Evolutionary conservation across 1,284 basidiomycete genomes (phyloP).

Genomic region (Abortiporus biennis): DNA sequence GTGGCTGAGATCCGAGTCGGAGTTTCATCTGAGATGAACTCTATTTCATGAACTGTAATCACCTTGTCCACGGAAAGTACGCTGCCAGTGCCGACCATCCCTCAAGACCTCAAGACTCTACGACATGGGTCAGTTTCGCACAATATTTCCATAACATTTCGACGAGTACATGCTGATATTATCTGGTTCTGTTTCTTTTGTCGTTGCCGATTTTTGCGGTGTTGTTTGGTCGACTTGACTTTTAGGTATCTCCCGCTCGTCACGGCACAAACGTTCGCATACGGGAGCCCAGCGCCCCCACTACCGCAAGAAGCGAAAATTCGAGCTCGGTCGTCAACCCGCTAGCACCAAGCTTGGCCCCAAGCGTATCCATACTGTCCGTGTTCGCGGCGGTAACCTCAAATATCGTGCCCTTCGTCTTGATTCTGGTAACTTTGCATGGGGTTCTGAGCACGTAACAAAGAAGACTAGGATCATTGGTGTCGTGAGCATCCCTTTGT

Average conservation of each 20-base stretch:
- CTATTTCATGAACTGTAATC: conserved; percentile 26
- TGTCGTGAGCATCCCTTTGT: conserved; percentile 63
- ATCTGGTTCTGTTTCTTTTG: conserved; percentile 5
- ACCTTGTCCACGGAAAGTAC: conserved; percentile 21
- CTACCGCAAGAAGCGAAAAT: conserved; percentile 99
- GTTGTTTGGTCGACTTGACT: conserved; percentile 5
- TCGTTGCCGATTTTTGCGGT: conserved; percentile 4
- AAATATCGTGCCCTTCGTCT: conserved; percentile 94
- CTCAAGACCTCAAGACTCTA: conserved; percentile 29
- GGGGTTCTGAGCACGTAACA: conserved; percentile 90
- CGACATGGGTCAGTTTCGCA: conserved; percentile 30
- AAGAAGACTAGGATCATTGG: conserved; percentile 91
- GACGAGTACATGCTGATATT: conserved; percentile 6
- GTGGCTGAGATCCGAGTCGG: no score
- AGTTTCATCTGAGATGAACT: conserved; percentile 20
- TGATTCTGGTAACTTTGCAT: conserved; percentile 94
- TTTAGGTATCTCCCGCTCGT: conserved; percentile 89
- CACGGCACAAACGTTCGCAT: conserved; percentile 91
- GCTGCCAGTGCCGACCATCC: conserved; percentile 18
- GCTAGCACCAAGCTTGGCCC: conserved; percentile 92
- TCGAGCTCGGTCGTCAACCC: conserved; percentile 94
- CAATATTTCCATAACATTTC: conserved; percentile 6
- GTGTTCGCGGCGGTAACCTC: conserved; percentile 88
- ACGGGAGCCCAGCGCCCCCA: conserved; percentile 91
- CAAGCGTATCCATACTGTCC: conserved; percentile 91